Evolutionary conservation across 495 filamentous ascomycete genomes (phyloP).

Genomic region (Aspergillus avenaceus): DNA sequence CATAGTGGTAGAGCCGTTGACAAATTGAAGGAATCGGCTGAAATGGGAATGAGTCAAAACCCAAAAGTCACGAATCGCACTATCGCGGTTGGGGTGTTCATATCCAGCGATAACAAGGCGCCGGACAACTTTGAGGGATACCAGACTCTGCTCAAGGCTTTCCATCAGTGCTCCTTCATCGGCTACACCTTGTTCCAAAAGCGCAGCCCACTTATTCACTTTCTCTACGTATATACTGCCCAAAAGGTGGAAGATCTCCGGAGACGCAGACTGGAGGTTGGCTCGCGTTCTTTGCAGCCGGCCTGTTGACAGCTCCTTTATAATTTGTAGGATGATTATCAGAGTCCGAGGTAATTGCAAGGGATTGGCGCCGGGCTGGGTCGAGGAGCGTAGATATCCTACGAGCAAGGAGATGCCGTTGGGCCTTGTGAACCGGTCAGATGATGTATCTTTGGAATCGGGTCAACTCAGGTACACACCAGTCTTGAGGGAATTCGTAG

Average conservation of each 20-base stretch:
- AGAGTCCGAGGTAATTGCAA: constrained; percentile 66
- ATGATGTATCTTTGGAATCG: neutral
- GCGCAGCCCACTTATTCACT: constrained; percentile 63
- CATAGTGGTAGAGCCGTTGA: constrained; percentile 21
- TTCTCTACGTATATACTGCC: constrained; percentile 72
- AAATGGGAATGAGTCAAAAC: constrained; percentile 64
- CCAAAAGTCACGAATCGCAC: constrained; percentile 76
- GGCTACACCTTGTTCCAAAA: constrained; percentile 50
- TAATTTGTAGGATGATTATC: constrained; percentile 72
- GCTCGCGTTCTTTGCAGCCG: constrained; percentile 65
- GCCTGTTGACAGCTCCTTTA: constrained; percentile 85
- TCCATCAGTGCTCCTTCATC: constrained; percentile 57
- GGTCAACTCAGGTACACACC: constrained; percentile 36
- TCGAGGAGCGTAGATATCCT: constrained; percentile 51
- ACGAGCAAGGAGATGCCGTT: constrained; percentile 53
- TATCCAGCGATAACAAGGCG: constrained; percentile 78
- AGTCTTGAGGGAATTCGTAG: constrained; percentile 83
- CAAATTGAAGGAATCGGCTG: constrained; percentile 55
- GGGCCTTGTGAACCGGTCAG: constrained; percentile 33
- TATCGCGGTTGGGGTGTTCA: constrained; percentile 73
- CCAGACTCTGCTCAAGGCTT: constrained; percentile 67
- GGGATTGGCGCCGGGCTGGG: constrained; percentile 38
- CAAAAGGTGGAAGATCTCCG: constrained; percentile 74
- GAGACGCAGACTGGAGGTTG: constrained; percentile 68
- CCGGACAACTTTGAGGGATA: constrained; percentile 73